Percentiles rank a stretch among this genome's conserved stretches.
These are phyloP conservation scores for Kodamaea sagamina DNA, from an alignment of 805 yeast species.

Conservation along the genomic window DNA sequence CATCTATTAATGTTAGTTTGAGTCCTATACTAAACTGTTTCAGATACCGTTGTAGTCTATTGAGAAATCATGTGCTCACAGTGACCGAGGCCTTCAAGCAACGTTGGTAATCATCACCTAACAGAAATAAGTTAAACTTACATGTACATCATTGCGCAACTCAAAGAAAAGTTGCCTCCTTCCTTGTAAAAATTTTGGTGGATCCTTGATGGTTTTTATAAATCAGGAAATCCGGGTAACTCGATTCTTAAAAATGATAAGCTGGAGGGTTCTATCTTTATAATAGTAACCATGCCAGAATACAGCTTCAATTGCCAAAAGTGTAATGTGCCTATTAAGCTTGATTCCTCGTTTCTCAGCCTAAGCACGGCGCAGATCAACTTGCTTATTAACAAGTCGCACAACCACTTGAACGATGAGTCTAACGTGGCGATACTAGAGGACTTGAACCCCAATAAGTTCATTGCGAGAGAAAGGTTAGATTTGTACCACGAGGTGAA, in stretches of 20 bases:
- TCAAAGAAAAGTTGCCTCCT: not conserved
- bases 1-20: constrained; percentile 20
- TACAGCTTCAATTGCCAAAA: constrained; percentile 50
- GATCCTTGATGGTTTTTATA: constrained; percentile 4
- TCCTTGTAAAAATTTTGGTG: not conserved
- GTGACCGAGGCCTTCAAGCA: constrained; percentile 38
- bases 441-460: constrained; percentile 31
- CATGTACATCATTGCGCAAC: not conserved
- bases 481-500: constrained; percentile 29
- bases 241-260: not conserved
- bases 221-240: constrained; percentile 5
- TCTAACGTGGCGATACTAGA: constrained; percentile 18
- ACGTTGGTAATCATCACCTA: constrained; percentile 26
- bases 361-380: constrained; percentile 57
- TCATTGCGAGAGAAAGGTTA: constrained; percentile 42
- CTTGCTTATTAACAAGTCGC: constrained; percentile 45
- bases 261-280: not conserved
- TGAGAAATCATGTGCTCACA: constrained; percentile 77
- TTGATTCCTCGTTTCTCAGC: constrained; percentile 57
- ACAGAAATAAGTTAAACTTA: constrained; percentile 13
- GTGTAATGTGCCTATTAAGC: constrained; percentile 57
- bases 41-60: constrained; percentile 99
- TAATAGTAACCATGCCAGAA: not conserved
- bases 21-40: constrained; percentile 21
- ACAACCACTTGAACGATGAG: constrained; percentile 17